A percentile compares a stretch with the other conserved stretches of the same genome.
phyloP scores from a whole-genome alignment of 257 asterid genomes.

The Solanum clarkiae region DNA sequence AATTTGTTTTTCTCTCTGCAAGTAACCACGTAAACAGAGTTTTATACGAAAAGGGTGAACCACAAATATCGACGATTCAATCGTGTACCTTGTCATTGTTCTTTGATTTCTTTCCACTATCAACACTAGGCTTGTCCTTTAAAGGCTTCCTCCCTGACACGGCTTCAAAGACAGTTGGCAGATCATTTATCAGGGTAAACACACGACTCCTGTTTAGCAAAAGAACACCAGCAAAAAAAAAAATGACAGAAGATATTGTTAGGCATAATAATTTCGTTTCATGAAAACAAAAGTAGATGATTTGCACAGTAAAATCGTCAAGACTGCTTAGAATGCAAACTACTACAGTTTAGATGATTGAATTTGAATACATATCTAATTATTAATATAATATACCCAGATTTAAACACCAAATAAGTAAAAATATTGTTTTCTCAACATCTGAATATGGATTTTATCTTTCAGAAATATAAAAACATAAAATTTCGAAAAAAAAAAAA shows the following conservation, averaged over 20 bases:
- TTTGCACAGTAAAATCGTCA: not conserved
- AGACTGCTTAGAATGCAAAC: not conserved
- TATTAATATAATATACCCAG: not conserved
- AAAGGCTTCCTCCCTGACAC: constrained; percentile 70
- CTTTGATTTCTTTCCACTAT: constrained; percentile 84
- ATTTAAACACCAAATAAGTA: not conserved
- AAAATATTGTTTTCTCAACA: not conserved
- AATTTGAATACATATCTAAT: not conserved
- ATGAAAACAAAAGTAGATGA: not conserved
- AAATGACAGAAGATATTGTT: not conserved
- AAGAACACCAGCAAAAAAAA: not conserved
- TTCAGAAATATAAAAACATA: not conserved
- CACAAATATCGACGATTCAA: not conserved
- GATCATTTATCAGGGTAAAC: constrained; percentile 78
- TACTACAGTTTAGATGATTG: not conserved
- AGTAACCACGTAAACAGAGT: not conserved
- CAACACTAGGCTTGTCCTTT: constrained; percentile 79
- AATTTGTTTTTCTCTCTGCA: constrained; percentile 41
- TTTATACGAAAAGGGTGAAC: constrained; percentile 20
- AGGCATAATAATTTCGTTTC: not conserved
- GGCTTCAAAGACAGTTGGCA: constrained; percentile 76
- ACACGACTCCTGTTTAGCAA: constrained; percentile 57
- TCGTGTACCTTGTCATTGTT: constrained; percentile 58
- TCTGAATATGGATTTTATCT: not conserved
- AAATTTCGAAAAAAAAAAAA: not conserved